Evolutionary conservation across 148 eudicot species (phyloP), one percentile per base, ranked within the genome.

Genomic region (Chenopodium suecicum): DNA sequence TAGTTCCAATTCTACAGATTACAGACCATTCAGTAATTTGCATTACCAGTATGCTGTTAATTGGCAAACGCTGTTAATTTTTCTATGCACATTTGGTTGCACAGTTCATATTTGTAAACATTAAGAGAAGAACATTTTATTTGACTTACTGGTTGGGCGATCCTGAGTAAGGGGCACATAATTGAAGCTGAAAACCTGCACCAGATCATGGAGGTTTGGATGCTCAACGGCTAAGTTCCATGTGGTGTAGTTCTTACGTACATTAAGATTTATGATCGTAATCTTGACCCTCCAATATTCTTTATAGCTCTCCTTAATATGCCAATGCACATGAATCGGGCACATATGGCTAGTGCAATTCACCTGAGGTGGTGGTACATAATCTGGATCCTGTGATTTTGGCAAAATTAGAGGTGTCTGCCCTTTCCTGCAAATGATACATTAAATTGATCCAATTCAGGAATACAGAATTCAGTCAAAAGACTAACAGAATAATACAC

Each of bases 281-380:
- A 94, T 83, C 82, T 94, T 94, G 19, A 94, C 91, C 80, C 94
- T 82, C 98, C 98, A 94, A 75, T 92, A 94, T 48, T 85, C 82
- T 75, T n/a, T 90, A 74, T 94, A 94, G 70, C 91, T 94, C 77
- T 82, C 79, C 82, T 92, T 94, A 31, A 94, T 85, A 82, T 94
- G 98, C 98, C 98, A 94, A 62, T 94, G 98, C 25, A 94, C 89
- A 67, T 78, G 84, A 48, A 94, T 86, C 0, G 97, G 97, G 83
- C 95, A 91, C 97, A 93, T 90, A 75, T 91, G 91, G 22, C 68
- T 48, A 11, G 93, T 77, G 67, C 97, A 93, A 54, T 82, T 83
- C 44, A 93, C 91, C 9, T 89, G 48, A 8, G 85, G 78, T n/a
- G 85, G 88, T 8, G 92, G 83, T 58, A 74, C 88, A 75, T 82